Percentiles rank a stretch among this genome's conserved stretches.
phyloP scores from a whole-genome alignment of 805 yeast genomes.

The Candida oleophila region DNA sequence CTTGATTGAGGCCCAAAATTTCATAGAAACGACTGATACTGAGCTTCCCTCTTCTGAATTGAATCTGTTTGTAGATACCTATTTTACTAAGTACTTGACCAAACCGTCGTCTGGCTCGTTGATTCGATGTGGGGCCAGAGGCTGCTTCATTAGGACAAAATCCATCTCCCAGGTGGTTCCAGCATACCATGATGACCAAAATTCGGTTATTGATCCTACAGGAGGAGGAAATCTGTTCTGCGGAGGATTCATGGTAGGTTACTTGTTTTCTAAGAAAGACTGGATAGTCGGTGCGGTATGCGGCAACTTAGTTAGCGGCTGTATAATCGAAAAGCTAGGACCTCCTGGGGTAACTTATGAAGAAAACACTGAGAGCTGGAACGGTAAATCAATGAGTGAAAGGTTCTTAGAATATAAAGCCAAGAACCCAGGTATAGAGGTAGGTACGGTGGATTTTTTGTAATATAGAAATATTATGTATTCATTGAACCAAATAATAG shows the following conservation, averaged over 20 bases:
- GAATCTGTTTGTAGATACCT: constrained; percentile 30
- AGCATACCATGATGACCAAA: constrained; percentile 61
- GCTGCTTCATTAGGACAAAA: constrained; percentile 50
- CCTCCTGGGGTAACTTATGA: constrained; percentile 45
- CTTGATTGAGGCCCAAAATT: constrained; percentile 62
- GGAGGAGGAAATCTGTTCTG: constrained; percentile 48
- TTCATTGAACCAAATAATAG: constrained; percentile 6
- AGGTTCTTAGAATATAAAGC: constrained; percentile 43
- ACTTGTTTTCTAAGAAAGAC: constrained; percentile 45
- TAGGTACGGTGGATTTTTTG: neutral
- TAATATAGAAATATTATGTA: neutral
- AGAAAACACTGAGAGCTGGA: constrained; percentile 51
- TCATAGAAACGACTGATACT: constrained; percentile 29
- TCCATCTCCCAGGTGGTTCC: constrained; percentile 54
- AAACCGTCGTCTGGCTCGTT: constrained; percentile 49
- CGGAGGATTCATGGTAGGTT: constrained; percentile 53
- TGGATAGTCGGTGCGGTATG: constrained; percentile 56
- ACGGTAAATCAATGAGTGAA: constrained; percentile 47
- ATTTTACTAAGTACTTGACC: constrained; percentile 41
- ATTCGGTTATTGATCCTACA: constrained; percentile 39
- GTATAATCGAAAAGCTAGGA: constrained; percentile 80
- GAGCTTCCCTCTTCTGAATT: constrained; percentile 49
- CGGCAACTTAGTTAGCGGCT: constrained; percentile 79
- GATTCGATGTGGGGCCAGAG: constrained; percentile 73
- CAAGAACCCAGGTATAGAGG: constrained; percentile 12